Evolutionary conservation across 345 rosid species (phyloP), one percentile per base, ranked within the genome.

Genomic region (Hibiscus syriacus): DNA sequence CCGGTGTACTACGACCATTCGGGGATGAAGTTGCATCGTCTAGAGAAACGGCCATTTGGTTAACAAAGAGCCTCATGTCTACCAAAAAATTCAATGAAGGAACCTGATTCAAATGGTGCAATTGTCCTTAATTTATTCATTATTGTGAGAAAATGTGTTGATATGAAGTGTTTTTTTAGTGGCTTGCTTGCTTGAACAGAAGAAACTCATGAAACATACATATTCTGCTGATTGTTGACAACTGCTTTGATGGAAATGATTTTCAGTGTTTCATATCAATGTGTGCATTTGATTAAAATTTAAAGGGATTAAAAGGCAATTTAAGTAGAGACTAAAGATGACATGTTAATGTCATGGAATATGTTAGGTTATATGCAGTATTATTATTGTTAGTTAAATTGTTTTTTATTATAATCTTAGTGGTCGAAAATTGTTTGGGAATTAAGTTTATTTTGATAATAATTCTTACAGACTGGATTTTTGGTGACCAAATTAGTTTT

Each of bases 21-120:
- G 98, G 98, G 2, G 96, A 88, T 73, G 99, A 94, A 71, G 76
- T 76, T 9, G 96, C 90, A 4, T 94, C 99, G 3, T 92, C 99
- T 0, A 89, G 97, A 70, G 99, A 94, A 76, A 94, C 99, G 19
- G 99, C 99, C 23, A 94, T 94, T 65, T 94, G 93, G 97, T 81
- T 94, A 69, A 90, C 97, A 19, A 91, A 86, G 78, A 86, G 89
- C 79, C 96, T 94, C 64, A 74, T 94, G 84, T 80, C 98, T 69
- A 81, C 83, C n/a, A 88, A 89, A 12, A 94, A 94, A 60, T 69
- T 84, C 61, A 79, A 81, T 53, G 86, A 76, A 54, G 87, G 80
- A 68, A 79, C 77, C 72, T 86, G 73, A 82, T 69, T 62, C 58
- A 52, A 30, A 4, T 11, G 64, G 58, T 71, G 72, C 36, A 67